Evolutionary conservation across 2,329 filamentous ascomycete species (phyloP), one percentile per base, ranked within the genome.

Genomic region (Gnomoniopsis smithogilvyi): DNA sequence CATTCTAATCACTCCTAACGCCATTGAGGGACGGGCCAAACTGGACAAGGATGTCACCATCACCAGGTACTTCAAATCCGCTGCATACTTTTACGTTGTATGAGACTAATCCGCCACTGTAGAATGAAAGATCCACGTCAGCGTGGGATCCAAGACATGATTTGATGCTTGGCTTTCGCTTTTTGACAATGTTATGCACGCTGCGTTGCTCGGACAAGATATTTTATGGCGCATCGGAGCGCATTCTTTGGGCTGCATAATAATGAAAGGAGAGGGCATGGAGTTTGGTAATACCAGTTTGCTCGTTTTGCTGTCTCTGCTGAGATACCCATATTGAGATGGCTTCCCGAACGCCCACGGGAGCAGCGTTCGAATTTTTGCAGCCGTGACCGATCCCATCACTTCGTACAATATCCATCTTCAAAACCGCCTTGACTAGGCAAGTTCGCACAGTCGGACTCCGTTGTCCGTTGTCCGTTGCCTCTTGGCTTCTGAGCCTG

Each of bases 1-100:
- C 69, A 93, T 99, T 64, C 84, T 99, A 57, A 99, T 99, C 70
- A 97, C 94, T 2, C 95, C 95, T 30, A 96, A 96, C 66, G 89
- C 89, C 50, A 92, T 96, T 69, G 77, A 86, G 72, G 78, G 81
- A 65, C 73, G 82, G 67, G 80, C 79, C 26, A 75, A 78, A 50
- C 70, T 84, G 38, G 83, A 85, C 62, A 80, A 80, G 58, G 91
- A 96, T 68, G 91, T 96, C 62, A 90, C 87, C 69, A 87, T 95
- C 63, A 90, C 91, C 72, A 86, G 88, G 86, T 87, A 74, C 64
- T 79, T 70, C 17, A 6, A 14, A 3, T 47, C 19, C 24, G 19
- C n/a, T 24, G 12, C n/a, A 1, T n/a, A 26, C 19, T 41, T 53
- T 6, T 24, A 12, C 8, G 10, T 3, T 15, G 17, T 4, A 1